Percentiles rank a stretch among this genome's conserved stretches.
phyloP scores from a whole-genome alignment of 495 filamentous ascomycete genomes.

The Penicillium desertorum region DNA sequence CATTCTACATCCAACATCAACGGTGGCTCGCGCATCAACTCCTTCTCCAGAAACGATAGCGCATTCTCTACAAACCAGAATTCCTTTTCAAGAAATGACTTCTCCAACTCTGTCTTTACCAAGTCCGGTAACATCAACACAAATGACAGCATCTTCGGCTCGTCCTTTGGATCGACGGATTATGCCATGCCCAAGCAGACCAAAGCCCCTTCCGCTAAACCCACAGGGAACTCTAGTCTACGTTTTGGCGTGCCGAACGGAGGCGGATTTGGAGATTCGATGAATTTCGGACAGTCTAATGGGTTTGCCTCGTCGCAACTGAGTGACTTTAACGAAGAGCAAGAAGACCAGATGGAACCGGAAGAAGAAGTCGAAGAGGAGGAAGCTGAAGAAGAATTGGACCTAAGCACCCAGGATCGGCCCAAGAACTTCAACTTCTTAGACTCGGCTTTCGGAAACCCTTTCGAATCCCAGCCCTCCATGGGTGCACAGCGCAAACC shows the following conservation, averaged over 20 bases:
- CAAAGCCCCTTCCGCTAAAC: slow-evolving; percentile 25
- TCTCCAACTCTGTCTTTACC: slow-evolving; percentile 38
- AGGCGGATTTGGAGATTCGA: slow-evolving; percentile 43
- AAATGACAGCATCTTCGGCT: slow-evolving; percentile 45
- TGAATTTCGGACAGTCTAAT: slow-evolving; percentile 31
- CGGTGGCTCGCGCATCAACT: slow-evolving; percentile 61
- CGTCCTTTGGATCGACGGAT: slow-evolving; percentile 42
- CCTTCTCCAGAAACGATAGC: slow-evolving; percentile 11
- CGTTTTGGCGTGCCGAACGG: slow-evolving; percentile 42
- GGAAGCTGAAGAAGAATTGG: slow-evolving; percentile 39
- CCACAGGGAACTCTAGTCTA: slow-evolving; percentile 33
- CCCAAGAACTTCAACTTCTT: slow-evolving; percentile 33
- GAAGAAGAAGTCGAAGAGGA: slow-evolving; percentile 27
- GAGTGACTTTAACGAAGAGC: slow-evolving; percentile 39
- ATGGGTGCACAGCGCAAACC: slow-evolving; percentile 33
- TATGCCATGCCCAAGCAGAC: slow-evolving; percentile 37
- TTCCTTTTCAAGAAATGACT: slow-evolving; percentile 11
- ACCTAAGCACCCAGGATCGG: slow-evolving; percentile 21
- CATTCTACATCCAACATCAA: slow-evolving; percentile 63
- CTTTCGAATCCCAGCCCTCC: slow-evolving; percentile 9
- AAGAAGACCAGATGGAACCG: slow-evolving; percentile 32
- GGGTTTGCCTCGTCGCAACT: slow-evolving; percentile 34
- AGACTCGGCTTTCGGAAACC: slow-evolving; percentile 36
- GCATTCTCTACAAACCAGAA: slow-evolving; percentile 23
- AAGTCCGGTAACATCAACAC: slow-evolving; percentile 44